Conservation (phyloP, 2,329 filamentous ascomycete genomes). For the Reticulascus tulasneorum region DNA sequence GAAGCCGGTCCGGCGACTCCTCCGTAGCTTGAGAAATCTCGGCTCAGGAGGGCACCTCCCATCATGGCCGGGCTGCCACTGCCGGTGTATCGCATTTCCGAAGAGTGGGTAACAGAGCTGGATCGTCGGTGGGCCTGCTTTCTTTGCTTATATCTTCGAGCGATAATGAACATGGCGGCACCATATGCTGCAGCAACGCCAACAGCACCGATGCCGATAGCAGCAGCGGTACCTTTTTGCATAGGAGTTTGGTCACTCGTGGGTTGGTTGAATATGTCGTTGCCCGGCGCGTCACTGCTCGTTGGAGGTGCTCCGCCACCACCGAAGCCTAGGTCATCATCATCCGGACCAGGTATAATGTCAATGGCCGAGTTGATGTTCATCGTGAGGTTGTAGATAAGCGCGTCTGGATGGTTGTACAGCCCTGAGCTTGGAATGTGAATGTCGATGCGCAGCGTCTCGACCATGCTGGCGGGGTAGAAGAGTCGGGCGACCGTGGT, state of each 20-base stretch:
- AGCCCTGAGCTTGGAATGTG: slow-evolving; percentile 67
- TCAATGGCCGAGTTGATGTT: slow-evolving; percentile 84
- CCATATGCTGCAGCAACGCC: slow-evolving; percentile 82
- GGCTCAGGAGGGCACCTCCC: slow-evolving; percentile 62
- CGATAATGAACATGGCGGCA: slow-evolving; percentile 90
- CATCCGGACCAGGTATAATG: slow-evolving; percentile 47
- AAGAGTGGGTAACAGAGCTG: slow-evolving; percentile 63
- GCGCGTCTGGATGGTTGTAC: slow-evolving; percentile 64
- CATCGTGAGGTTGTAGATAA: slow-evolving; percentile 68
- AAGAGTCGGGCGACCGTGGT: slow-evolving; percentile 69
- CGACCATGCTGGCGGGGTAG: slow-evolving; percentile 68
- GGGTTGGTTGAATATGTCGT: slow-evolving; percentile 39
- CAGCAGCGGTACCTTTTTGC: slow-evolving; percentile 58
- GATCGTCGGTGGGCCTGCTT: slow-evolving; percentile 71
- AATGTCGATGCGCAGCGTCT: slow-evolving; percentile 64
- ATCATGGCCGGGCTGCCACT: slow-evolving; percentile 58
- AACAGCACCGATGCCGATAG: slow-evolving; percentile 73
- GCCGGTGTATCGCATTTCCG: slow-evolving; percentile 49
- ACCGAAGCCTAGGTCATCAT: slow-evolving; percentile 33
- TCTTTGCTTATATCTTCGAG: slow-evolving; percentile 85
- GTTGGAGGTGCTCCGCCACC: slow-evolving; percentile 31
- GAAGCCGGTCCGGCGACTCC: no score
- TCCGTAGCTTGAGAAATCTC: slow-evolving; percentile 53
- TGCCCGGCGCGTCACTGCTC: slow-evolving; percentile 28
- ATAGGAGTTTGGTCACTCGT: slow-evolving; percentile 51